Evolutionary conservation across 495 filamentous ascomycete species (phyloP), one percentile per base, ranked within the genome.

Genomic region (Pyrenopolyporus hunteri): DNA sequence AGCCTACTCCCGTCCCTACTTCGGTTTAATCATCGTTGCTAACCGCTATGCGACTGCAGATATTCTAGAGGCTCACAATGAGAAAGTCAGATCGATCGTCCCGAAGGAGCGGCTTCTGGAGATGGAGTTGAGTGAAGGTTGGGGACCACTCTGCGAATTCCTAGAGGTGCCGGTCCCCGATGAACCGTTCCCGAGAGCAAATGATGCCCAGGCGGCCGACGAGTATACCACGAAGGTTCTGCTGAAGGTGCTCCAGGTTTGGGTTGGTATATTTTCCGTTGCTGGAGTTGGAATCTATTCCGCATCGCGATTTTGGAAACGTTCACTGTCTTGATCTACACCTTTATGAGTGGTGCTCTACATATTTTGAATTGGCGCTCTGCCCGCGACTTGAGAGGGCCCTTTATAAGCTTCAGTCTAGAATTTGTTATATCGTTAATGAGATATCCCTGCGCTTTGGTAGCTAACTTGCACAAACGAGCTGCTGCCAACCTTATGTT

Each of bases 141-240:
- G 78, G 77, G 73, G 52, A 48, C 75, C 77, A 6, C 42, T 82
- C 10, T 80, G 79, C 50, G 31, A 68, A 40, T 76, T 75, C 28
- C 51, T 80, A 10, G 75, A 70, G 0, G 73, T 70, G 35, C 71
- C 75, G 4, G 37, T 76, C n/a, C 78, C 78, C 0, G 70, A 65
- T 45, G 64, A 73, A 7, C 69, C 69, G 1, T 82, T 82, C 29
- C 78, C 79, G 1, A 52, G 29, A 29, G 57, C 54, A 4, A 63
- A 63, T 31, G 67, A 65, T 31, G 59, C 39, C 2, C 20, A 61
- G 26, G 63, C 63, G 20, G 63, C 63, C 2, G 57, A 61, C 26
- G 50, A 51, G 8, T 66, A 66, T 19, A 57, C 63, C 1, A 49
- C 49, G 1, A 61, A 46, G 36, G 31, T 66, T 8, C 42, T 66